Evolutionary conservation across 768 basidiomycete species (phyloP), one percentile per base, ranked within the genome.

Genomic region (Boletus reticuloceps): DNA sequence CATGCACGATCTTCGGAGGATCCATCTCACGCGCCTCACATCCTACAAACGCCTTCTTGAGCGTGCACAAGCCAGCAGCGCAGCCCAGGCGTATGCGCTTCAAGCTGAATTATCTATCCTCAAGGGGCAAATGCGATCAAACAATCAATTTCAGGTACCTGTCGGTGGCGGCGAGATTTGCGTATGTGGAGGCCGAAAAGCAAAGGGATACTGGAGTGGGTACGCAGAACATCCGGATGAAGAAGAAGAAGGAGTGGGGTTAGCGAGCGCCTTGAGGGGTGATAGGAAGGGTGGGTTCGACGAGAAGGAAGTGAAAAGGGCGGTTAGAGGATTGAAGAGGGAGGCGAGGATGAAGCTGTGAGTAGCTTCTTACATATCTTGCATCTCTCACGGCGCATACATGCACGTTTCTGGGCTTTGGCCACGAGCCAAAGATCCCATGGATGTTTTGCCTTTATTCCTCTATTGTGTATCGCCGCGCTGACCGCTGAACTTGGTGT

Each of bases 11-110:
- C 69, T 82, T 36, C 65, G 72, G 11, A 67, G 66, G 17, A 62
- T 80, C 20, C 81, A 83, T 58, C 69, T 73, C 31, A 68, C 68
- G 38, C 89, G 88, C 61, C 79, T 91, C 14, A 78, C 84, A 16
- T 82, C 85, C 54, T 88, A 89, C 71, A 92, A 87, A 64, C 81
- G 91, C 2, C 77, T 94, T 2, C 79, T 94, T 13, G 91, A 94
- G 60, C 86, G 86, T 39, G 80, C 89, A 0, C 92, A 94, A 62
- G 83, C 86, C 3, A 83, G 85, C 10, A 79, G 87, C 2, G 89
- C 91, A 0, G 86, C 90, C 1, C 92, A 94, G 63, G 75, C 93
- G 2, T 91, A 94, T 63, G 91, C 92, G 0, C 74, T 94, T 1
- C 91, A 93, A 70, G 91, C 90, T 2, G 89, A 94, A 64, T 75